Evolutionary conservation across 306 rosid species (phyloP), one percentile per base, ranked within the genome.

Genomic region (Fagus crenata): DNA sequence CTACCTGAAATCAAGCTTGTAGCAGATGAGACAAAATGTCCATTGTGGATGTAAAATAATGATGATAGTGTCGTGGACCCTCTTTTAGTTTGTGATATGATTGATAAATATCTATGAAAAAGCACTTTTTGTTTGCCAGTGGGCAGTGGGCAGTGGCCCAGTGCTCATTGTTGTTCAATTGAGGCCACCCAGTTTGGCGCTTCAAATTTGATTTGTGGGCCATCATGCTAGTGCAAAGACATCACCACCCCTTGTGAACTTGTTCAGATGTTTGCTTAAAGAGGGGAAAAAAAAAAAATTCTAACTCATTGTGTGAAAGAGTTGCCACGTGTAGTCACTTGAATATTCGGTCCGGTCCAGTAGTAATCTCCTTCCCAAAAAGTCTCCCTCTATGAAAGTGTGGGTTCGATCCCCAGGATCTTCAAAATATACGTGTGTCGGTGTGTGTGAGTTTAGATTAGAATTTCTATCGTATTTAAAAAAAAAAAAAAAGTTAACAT

Each of bases 31-130:
- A 64, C 70, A 64, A 64, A 64, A 36, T 35, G 70, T 17, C 9
- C 5, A 11, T 4, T 14, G 70, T 14, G 28, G 9, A 36, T 63
- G 8, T 37, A 64, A 35, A 35, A 64, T 59, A 2, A 64, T 65
- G 51, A 3, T 65, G 31, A 5, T 7, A 5, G 75, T 7, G 31
- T 33, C 33, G 51, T 69, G 77, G 76, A n/a, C 56, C 74, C 60
- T 49, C n/a, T 8, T 33, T 2, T 31, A 12, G 46, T 22, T 46
- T 35, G 51, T 46, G 46, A 80, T 68, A 28, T 31, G 59, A 59
- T 69, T 56, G 80, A 54, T 32, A 7, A 11, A 22, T 49, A 55
- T 61, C 59, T 31, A 73, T 78, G 61, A 72, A 75, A 77, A 56
- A 51, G 36, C 71, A 49, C 53, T 64, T 68, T 55, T 43, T 67